Conservation (phyloP, 2,329 filamentous ascomycete genomes). For the Ophiostoma novo-ulmi region DNA sequence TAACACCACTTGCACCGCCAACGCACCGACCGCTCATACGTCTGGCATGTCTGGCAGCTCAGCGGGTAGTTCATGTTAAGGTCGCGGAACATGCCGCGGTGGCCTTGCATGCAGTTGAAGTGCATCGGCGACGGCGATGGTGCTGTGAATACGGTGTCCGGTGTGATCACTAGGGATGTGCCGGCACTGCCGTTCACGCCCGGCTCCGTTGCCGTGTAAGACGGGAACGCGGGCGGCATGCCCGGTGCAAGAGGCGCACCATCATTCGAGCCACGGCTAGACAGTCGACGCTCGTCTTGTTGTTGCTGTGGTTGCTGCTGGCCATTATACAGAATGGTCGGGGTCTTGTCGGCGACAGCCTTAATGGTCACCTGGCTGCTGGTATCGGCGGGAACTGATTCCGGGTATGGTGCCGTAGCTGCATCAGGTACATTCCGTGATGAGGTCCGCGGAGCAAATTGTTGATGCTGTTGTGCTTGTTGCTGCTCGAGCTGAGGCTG, state of each 20-base stretch:
- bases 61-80: slow-evolving; percentile 48
- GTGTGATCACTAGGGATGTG: slow-evolving; percentile 24
- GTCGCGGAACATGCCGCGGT: slow-evolving; percentile 45
- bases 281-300: not conserved
- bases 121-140: slow-evolving; percentile 39
- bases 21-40: slow-evolving; percentile 41
- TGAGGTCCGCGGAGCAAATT: slow-evolving; percentile 33
- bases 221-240: slow-evolving; percentile 30
- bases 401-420: not conserved
- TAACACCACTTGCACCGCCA: slow-evolving; percentile 48
- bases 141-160: slow-evolving; percentile 40
- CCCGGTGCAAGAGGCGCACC: slow-evolving; percentile 12
- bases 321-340: not conserved
- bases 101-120: slow-evolving; percentile 45
- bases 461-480: not conserved
- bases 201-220: slow-evolving; percentile 29
- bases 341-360: not conserved
- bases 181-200: not conserved
- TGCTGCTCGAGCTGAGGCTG: not conserved
- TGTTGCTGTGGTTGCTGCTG: not conserved
- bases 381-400: not conserved
- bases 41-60: slow-evolving; percentile 50
- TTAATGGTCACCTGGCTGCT: not conserved
- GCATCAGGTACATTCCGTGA: slow-evolving; percentile 27
- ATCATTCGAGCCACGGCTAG: not conserved